Evolutionary conservation across 2,329 filamentous ascomycete genomes (phyloP), one percentile per base, ranked within the genome.

Genomic region (Monilinia aucupariae): DNA sequence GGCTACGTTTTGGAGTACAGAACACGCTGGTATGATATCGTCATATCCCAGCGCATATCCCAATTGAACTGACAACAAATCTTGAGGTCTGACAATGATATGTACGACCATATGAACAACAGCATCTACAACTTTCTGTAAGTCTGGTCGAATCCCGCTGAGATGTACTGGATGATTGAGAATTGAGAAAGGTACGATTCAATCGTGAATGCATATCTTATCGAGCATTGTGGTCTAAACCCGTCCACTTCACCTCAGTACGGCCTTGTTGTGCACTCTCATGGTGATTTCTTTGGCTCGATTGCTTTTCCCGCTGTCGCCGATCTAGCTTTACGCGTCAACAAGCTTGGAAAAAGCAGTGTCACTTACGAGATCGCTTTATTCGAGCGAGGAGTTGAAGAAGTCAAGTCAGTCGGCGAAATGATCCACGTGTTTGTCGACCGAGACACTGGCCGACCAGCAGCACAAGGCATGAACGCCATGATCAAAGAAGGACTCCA

Each of bases 41-140:
- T 10, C 27, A 56, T 17, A 32, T 20, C 4, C 22, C 30, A 27
- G 17, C 22, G 10, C 48, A 30, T 37, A 55, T 43, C 3, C 7
- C 45, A 50, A 39, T 27, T 27, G 4, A 49, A 15, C 48, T 61
- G 30, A 43, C 50, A 15, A 2, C 32, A 59, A 64, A 41, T 25
- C 39, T 51, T 37, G 65, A 92, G 91, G 91, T 87, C 85, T 74
- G 92, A 96, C 76, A 96, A 96, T 74, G 92, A 96, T 78, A 94
- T 96, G 90, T 96, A 94, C 76, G 83, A 90, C 65, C 93, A 97
- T 74, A 85, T 96, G 81, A 96, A 96, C 78, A 96, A 96, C 74
- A 89, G 87, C 48, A 82, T 94, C 61, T 96, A 96, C 76, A 90
- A 90, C 71, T 88, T 89, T 66, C 81, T 96, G 82, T 87, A 75